Percentiles rank a stretch among this genome's conserved stretches.
Conservation (phyloP, 2,329 filamentous ascomycete species). For the Diaporthe amygdali region DNA sequence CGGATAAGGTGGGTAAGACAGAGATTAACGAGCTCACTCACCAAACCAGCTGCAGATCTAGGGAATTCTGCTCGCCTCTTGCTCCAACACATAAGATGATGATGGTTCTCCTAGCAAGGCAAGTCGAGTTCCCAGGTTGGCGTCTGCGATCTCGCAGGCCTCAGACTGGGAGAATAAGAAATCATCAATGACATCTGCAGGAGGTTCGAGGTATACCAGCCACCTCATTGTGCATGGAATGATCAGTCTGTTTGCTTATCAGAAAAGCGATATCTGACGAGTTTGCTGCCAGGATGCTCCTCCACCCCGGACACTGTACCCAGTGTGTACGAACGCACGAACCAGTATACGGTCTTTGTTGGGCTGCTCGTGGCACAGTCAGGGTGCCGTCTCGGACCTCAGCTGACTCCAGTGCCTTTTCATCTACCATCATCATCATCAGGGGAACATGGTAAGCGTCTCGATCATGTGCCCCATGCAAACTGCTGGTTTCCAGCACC, state of each 20-base stretch:
- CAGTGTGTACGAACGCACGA: conserved; percentile 1
- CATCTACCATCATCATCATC: background rate
- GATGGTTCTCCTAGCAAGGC: background rate
- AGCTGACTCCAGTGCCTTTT: background rate
- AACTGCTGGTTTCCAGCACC: conserved; percentile 5
- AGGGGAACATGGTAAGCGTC: background rate
- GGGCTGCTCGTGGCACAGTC: background rate
- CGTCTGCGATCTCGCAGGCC: background rate
- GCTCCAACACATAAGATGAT: background rate
- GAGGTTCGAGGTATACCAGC: background rate
- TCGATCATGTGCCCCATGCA: conserved; percentile 13
- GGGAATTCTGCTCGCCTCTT: background rate
- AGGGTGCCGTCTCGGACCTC: background rate
- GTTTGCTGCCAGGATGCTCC: background rate
- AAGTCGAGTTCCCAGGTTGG: background rate
- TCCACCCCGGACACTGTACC: background rate
- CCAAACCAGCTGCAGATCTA: background rate
- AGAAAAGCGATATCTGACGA: conserved; percentile 22
- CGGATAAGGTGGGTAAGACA: conserved; percentile 12
- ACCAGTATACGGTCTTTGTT: conserved; percentile 6
- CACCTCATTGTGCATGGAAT: conserved; percentile 20
- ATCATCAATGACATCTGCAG: background rate
- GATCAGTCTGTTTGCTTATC: background rate
- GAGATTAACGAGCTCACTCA: conserved; percentile 13
- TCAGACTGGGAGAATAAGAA: background rate